phyloP scores from a whole-genome alignment of 2,329 filamentous ascomycete genomes.

The Xylaria sp. region DNA sequence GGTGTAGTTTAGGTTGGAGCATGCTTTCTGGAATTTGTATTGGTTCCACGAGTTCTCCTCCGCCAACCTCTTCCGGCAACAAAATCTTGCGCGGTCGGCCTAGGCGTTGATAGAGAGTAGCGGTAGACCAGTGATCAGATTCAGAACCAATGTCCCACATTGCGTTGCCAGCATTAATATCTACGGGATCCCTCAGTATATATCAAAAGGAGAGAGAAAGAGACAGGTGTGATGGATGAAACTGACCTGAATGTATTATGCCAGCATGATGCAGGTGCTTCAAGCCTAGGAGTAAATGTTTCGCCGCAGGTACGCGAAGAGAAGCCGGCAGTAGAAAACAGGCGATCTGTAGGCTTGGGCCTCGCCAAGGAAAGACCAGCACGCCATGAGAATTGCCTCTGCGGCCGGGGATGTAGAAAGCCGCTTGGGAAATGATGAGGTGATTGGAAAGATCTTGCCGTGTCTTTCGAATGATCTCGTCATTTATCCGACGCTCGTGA shows the following conservation, averaged over 20 bases:
- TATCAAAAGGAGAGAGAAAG: too few relatives aligned
- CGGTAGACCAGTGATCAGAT: not conserved
- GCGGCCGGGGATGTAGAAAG: not conserved
- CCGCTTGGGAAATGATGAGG: not conserved
- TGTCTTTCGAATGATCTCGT: not conserved
- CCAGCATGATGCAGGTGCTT: constrained; percentile 1
- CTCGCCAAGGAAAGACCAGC: not conserved
- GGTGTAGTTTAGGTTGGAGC: not conserved
- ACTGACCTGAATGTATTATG: constrained; percentile 13
- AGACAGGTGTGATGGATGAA: not conserved
- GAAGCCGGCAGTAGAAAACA: not conserved
- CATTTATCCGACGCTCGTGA: not conserved
- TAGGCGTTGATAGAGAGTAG: not conserved
- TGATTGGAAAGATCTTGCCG: not conserved
- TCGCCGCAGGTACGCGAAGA: not conserved
- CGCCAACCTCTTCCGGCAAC: not conserved
- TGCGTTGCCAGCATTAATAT: not conserved
- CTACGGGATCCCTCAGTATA: not conserved
- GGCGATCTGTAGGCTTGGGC: constrained; percentile 6
- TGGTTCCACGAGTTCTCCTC: constrained; percentile 4
- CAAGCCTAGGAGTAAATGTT: constrained; percentile 1
- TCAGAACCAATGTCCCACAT: constrained; percentile 2
- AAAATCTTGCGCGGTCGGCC: constrained; percentile 1
- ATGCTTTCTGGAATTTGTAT: not conserved
- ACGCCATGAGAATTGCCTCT: not conserved